phyloP scores from a whole-genome alignment of 331 rosid genomes.

The Pyrus hybrid region DNA sequence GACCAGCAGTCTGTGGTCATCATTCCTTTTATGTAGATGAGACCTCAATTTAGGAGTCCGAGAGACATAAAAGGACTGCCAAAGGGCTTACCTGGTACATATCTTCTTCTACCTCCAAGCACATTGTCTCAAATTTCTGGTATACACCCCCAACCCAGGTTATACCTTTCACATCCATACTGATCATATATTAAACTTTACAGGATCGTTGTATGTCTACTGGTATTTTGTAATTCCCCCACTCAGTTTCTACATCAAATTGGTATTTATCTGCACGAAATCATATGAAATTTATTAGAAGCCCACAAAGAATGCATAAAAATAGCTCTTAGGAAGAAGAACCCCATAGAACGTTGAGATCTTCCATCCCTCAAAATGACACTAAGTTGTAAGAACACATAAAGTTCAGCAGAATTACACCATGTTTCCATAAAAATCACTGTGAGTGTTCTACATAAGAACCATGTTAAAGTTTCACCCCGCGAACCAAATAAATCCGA shows the following conservation, averaged over 20 bases:
- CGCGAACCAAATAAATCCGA: background rate
- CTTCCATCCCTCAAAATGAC: background rate
- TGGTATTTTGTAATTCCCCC: conserved; percentile 4
- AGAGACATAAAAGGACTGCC: background rate
- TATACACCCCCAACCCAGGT: conserved; percentile 68
- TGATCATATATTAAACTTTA: conserved; percentile 14
- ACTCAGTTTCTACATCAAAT: conserved; percentile 15
- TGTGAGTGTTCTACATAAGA: background rate
- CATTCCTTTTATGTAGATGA: background rate
- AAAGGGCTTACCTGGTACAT: conserved; percentile 57
- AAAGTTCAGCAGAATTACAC: background rate
- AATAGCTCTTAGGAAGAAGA: background rate
- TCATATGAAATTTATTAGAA: background rate
- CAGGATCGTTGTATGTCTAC: conserved; percentile 2
- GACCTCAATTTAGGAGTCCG: background rate
- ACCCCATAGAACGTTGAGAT: background rate
- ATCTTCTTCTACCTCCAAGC: conserved; percentile 74
- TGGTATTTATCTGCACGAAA: conserved; percentile 19
- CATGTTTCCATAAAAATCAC: background rate
- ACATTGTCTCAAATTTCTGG: conserved; percentile 71
- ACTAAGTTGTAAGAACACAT: background rate
- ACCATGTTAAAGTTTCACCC: background rate
- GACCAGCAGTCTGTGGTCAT: background rate
- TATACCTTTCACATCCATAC: conserved; percentile 67
- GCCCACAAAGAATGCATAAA: background rate